These are phyloP conservation scores for Meira nashicola DNA, from an alignment of 1,284 basidiomycete species.

Conservation along the genomic window DNA sequence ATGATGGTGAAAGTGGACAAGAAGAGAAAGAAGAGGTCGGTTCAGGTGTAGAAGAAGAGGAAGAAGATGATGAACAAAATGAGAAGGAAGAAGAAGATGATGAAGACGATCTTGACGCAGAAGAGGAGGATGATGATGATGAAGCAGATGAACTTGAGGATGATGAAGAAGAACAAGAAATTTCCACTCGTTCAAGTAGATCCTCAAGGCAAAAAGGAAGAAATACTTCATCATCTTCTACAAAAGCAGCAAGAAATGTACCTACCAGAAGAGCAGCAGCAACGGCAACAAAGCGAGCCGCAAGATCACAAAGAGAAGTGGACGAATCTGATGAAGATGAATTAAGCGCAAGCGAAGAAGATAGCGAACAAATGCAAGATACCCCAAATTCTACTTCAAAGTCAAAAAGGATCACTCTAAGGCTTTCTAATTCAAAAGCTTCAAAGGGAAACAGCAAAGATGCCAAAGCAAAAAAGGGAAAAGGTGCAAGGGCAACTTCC, in stretches of 20 bases:
- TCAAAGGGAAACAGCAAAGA: neutral
- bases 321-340: neutral
- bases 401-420: slow-evolving; percentile 4
- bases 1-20: slow-evolving; percentile 34
- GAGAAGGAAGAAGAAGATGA: slow-evolving; percentile 10
- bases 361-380: neutral
- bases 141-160: slow-evolving; percentile 10
- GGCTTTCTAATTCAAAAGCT: neutral
- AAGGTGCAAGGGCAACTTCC: neutral
- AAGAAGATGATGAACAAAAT: slow-evolving; percentile 2
- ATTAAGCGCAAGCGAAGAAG: slow-evolving; percentile 6
- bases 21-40: slow-evolving; percentile 20
- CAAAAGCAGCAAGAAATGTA: slow-evolving; percentile 7
- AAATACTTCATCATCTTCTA: neutral
- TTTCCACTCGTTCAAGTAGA: neutral
- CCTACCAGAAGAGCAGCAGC: slow-evolving; percentile 16
- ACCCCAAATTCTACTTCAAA: neutral
- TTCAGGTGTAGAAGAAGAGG: slow-evolving; percentile 10
- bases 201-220: neutral
- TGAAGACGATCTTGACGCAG: slow-evolving; percentile 15
- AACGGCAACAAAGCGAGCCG: neutral
- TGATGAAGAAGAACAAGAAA: neutral
- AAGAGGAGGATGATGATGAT: slow-evolving; percentile 11
- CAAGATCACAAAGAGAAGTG: neutral
- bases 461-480: neutral